These are phyloP conservation scores for Gremmenia infestans DNA, from an alignment of 2,329 filamentous ascomycete genomes.

Conservation along the genomic window DNA sequence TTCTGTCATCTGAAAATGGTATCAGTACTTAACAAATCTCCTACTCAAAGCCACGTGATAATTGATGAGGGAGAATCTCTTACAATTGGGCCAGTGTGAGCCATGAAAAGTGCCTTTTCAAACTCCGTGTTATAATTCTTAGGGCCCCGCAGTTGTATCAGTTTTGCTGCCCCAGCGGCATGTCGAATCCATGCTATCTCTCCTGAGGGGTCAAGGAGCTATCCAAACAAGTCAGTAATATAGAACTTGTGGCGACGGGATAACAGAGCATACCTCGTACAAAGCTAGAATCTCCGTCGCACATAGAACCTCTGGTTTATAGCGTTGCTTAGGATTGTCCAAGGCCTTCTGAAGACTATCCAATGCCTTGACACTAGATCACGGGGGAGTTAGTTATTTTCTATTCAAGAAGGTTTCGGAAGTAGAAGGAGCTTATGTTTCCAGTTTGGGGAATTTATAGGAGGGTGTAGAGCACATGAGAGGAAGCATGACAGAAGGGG, in stretches of 20 bases:
- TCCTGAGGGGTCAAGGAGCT: conserved; percentile 32
- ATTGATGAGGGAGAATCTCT: background rate
- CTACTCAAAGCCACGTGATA: background rate
- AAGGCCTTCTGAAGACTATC: conserved; percentile 22
- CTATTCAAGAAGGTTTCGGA: too few relatives aligned
- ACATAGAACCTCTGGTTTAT: conserved; percentile 23
- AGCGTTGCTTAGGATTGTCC: conserved; percentile 19
- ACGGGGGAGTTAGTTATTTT: too few relatives aligned
- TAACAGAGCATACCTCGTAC: conserved; percentile 20
- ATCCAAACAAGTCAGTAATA: conserved; percentile 6
- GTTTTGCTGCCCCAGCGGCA: conserved; percentile 28
- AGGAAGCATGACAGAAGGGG: too few relatives aligned
- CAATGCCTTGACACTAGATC: conserved; percentile 15
- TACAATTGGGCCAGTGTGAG: conserved; percentile 32
- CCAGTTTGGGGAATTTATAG: too few relatives aligned
- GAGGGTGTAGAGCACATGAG: too few relatives aligned
- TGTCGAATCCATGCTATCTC: conserved; percentile 32
- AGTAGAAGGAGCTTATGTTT: too few relatives aligned
- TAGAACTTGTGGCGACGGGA: conserved; percentile 15
- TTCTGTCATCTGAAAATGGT: conserved; percentile 20
- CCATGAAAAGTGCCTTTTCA: conserved; percentile 34
- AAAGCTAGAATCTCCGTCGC: conserved; percentile 24
- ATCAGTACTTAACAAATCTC: background rate
- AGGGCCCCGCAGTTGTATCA: conserved; percentile 31
- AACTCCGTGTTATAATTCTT: conserved; percentile 31